Conservation (phyloP, 208 protist species). For the Leishmania aethiopica region DNA sequence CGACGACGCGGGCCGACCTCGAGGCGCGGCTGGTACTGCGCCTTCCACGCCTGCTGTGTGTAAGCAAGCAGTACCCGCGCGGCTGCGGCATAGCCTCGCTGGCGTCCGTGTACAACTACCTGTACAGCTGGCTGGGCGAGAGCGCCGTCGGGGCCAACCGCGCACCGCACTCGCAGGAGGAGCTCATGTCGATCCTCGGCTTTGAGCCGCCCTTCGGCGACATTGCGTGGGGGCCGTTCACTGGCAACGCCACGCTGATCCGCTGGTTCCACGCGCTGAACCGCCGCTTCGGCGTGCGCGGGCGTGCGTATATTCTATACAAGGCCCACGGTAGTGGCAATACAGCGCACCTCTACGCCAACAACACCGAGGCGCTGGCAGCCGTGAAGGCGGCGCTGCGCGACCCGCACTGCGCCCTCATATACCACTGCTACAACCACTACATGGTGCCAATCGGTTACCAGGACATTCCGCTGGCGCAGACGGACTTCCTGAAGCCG, state of each 20-base stretch:
- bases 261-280: conserved; percentile 93
- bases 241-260: conserved; percentile 90
- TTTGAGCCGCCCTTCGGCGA: conserved; percentile 90
- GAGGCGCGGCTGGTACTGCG: conserved; percentile 72
- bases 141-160: conserved; percentile 35
- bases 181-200: conserved; percentile 88
- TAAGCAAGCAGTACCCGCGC: conserved; percentile 92
- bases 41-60: conserved; percentile 68
- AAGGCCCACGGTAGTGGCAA: conserved; percentile 74
- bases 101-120: conserved; percentile 91
- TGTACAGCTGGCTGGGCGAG: conserved; percentile 88
- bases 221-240: conserved; percentile 92
- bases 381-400: conserved; percentile 72
- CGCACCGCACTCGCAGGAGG: conserved; percentile 84
- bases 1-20: conserved; percentile 68
- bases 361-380: conserved; percentile 48
- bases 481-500: conserved; percentile 71
- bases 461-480: conserved; percentile 80
- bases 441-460: conserved; percentile 94
- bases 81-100: conserved; percentile 90
- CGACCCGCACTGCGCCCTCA: conserved; percentile 76
- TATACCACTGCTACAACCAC: conserved; percentile 95
- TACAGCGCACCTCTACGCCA: conserved; percentile 69
- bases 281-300: conserved; percentile 62
- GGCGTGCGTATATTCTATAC: conserved; percentile 80